phyloP scores from a whole-genome alignment of 225 moss, liverwort and hornwort genomes.

The Marchantia paleacea region DNA sequence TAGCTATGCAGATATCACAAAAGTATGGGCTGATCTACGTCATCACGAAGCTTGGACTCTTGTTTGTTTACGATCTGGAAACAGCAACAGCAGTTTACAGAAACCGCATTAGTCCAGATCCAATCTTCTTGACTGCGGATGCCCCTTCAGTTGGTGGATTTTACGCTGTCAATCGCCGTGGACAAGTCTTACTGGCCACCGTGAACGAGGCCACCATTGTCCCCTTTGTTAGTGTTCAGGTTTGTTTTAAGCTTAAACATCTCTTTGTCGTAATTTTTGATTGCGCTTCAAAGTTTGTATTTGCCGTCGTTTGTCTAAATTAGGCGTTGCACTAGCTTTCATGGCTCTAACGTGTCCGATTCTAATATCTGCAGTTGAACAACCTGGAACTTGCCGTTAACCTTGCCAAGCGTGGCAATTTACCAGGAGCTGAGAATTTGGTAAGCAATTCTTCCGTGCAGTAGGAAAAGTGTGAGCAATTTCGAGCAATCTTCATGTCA shows the following conservation, averaged over 20 bases:
- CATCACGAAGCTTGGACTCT: constrained; percentile 94
- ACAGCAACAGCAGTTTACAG: constrained; percentile 98
- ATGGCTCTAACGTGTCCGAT: background rate
- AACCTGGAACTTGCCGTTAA: constrained; percentile 94
- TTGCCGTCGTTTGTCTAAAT: background rate
- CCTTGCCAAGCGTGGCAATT: constrained; percentile 89
- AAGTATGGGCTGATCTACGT: constrained; percentile 93
- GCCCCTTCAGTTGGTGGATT: constrained; percentile 88
- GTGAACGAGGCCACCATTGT: constrained; percentile 96
- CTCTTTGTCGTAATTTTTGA: background rate
- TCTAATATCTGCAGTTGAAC: constrained; percentile 58
- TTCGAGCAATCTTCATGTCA: background rate
- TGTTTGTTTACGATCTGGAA: constrained; percentile 97
- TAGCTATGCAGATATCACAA: constrained; percentile 98
- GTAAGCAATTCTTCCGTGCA: constrained; percentile 35
- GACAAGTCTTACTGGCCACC: constrained; percentile 93
- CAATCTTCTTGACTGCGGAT: constrained; percentile 96
- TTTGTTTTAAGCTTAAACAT: constrained; percentile 11
- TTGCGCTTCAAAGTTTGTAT: background rate
- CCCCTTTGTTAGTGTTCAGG: constrained; percentile 97
- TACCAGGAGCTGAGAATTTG: constrained; percentile 93
- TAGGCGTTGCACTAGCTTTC: background rate
- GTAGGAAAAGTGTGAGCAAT: background rate
- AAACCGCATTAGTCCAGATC: constrained; percentile 97
- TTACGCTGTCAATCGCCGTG: constrained; percentile 95